A percentile compares a stretch with the other conserved stretches of the same genome.
Conservation (phyloP, 2,329 filamentous ascomycete species). For the Verticillium albo-atrum region DNA sequence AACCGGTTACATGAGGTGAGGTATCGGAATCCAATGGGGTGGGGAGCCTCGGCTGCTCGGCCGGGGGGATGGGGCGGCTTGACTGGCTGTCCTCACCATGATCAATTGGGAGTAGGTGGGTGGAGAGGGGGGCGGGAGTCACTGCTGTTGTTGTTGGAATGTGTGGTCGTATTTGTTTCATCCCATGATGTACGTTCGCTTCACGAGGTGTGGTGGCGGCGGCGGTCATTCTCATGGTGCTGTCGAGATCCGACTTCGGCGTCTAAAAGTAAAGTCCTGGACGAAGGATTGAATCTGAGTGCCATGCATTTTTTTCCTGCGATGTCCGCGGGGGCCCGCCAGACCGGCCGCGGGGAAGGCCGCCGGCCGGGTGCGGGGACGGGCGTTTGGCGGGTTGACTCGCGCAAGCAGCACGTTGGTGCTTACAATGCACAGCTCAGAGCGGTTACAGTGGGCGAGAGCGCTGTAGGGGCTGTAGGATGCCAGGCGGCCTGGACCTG, state of each 20-base stretch:
- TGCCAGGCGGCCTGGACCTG: background rate
- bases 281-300: background rate
- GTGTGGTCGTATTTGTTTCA: background rate
- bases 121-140: background rate
- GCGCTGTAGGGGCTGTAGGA: background rate
- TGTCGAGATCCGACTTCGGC: background rate
- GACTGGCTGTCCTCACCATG: background rate
- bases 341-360: background rate
- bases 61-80: background rate
- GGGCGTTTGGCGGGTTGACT: background rate
- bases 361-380: background rate
- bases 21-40: background rate
- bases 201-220: background rate
- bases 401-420: background rate
- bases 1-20: background rate
- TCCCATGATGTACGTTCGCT: background rate
- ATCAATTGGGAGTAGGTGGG: background rate
- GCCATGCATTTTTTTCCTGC: background rate
- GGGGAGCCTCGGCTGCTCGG: slow-evolving; percentile 9
- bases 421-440: too few relatives aligned
- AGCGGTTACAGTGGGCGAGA: background rate
- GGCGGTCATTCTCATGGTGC: background rate
- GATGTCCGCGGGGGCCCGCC: background rate
- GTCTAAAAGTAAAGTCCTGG: background rate
- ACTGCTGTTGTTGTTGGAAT: background rate